These are phyloP conservation scores for Seiridium cupressi DNA, from an alignment of 2,329 filamentous ascomycete species.

Conservation along the genomic window DNA sequence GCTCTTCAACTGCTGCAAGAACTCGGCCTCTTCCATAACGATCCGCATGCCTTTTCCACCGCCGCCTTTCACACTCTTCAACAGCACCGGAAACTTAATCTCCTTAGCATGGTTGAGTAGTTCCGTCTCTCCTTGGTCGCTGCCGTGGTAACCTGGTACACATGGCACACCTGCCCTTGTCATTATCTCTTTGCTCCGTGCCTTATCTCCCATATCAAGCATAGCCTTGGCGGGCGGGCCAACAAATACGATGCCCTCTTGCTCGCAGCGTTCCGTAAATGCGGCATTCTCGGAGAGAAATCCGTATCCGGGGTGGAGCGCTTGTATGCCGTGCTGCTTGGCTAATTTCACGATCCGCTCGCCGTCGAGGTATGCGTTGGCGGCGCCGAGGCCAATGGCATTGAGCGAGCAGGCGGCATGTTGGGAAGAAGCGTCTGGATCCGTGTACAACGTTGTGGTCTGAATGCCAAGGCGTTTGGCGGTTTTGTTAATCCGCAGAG, in stretches of 20 bases:
- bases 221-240: slow-evolving; percentile 83
- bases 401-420: slow-evolving; percentile 84
- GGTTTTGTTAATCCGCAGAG: slow-evolving; percentile 86
- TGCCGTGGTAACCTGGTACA: slow-evolving; percentile 92
- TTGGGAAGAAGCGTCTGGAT: slow-evolving; percentile 82
- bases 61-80: slow-evolving; percentile 79
- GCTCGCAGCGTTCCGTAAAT: slow-evolving; percentile 84
- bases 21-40: slow-evolving; percentile 66
- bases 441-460: slow-evolving; percentile 93
- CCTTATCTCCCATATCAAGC: slow-evolving; percentile 67
- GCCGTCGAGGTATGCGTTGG: slow-evolving; percentile 88
- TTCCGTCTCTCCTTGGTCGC: slow-evolving; percentile 68
- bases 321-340: slow-evolving; percentile 81
- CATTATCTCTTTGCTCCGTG: slow-evolving; percentile 92
- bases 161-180: slow-evolving; percentile 90
- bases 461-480: slow-evolving; percentile 85
- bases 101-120: slow-evolving; percentile 69
- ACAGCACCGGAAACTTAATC: slow-evolving; percentile 66
- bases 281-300: slow-evolving; percentile 91
- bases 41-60: slow-evolving; percentile 85
- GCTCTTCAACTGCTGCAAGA: slow-evolving; percentile 66
- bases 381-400: slow-evolving; percentile 78
- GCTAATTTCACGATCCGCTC: slow-evolving; percentile 88
- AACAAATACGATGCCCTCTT: slow-evolving; percentile 91
- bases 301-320: slow-evolving; percentile 94